Conservation (phyloP, 805 yeast genomes). For the Ogataea thermomethanolica region DNA sequence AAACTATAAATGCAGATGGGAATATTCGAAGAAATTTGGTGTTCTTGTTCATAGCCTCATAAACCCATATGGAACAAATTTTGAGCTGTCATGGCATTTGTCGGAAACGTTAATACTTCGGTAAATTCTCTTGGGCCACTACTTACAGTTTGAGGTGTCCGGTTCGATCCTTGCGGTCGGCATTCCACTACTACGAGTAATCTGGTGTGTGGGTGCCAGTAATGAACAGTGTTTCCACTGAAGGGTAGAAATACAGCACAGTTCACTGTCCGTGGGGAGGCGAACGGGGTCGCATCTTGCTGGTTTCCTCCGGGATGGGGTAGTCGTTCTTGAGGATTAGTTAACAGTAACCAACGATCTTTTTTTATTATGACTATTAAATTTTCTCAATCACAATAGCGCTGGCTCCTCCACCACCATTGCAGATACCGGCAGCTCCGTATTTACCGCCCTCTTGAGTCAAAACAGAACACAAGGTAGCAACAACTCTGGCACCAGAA, state of each 20-base stretch:
- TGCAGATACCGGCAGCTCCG: slow-evolving; percentile 96
- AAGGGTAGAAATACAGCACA: slow-evolving; percentile 46
- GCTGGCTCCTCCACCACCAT: slow-evolving; percentile 99
- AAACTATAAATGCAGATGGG: no score
- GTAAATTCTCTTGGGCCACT: slow-evolving; percentile 15
- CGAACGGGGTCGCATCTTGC: slow-evolving; percentile 38
- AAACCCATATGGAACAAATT: background rate
- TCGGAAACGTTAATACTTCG: slow-evolving; percentile 30
- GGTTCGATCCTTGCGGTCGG: slow-evolving; percentile 42
- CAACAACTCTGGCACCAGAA: slow-evolving; percentile 93
- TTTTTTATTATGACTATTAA: slow-evolving; percentile 17
- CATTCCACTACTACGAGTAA: slow-evolving; percentile 30
- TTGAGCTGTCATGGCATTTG: slow-evolving; percentile 33
- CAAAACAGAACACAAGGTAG: slow-evolving; percentile 78
- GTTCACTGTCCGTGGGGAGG: slow-evolving; percentile 41
- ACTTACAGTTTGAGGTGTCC: slow-evolving; percentile 38
- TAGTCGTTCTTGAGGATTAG: slow-evolving; percentile 17
- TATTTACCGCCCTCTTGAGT: slow-evolving; percentile 79
- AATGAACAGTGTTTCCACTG: slow-evolving; percentile 36
- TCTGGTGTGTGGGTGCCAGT: slow-evolving; percentile 29
- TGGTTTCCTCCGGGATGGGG: slow-evolving; percentile 29
- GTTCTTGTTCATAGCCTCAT: background rate
- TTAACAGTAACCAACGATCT: slow-evolving; percentile 24
- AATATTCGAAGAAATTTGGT: background rate
- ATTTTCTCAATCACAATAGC: slow-evolving; percentile 81